phyloP scores from a whole-genome alignment of 768 basidiomycete genomes.

The Mycena albidolilacea region DNA sequence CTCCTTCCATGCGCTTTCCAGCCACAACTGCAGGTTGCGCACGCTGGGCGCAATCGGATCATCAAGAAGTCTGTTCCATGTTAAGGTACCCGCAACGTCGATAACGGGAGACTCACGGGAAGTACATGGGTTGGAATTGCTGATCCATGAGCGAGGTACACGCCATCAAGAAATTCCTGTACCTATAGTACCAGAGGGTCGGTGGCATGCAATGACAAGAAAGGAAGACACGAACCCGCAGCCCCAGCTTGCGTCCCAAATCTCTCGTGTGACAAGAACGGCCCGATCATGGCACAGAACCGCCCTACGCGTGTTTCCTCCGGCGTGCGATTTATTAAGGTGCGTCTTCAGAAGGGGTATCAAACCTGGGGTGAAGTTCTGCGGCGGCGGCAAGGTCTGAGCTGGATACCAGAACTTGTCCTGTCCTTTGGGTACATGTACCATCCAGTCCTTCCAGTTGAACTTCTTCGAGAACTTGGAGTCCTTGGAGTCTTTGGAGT shows the following conservation, averaged over 20 bases:
- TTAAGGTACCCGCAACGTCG: neutral
- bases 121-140: conserved; percentile 71
- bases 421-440: conserved; percentile 42
- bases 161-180: conserved; percentile 87
- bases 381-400: conserved; percentile 56
- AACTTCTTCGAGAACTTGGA: conserved; percentile 15
- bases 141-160: conserved; percentile 83
- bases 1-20: conserved; percentile 85
- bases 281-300: conserved; percentile 74
- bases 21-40: conserved; percentile 80
- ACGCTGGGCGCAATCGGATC: conserved; percentile 75
- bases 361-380: conserved; percentile 77
- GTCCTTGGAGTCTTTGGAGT: neutral
- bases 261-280: conserved; percentile 71
- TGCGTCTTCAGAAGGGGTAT: conserved; percentile 74
- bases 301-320: conserved; percentile 67
- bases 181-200: conserved; percentile 57
- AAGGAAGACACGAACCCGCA: conserved; percentile 67
- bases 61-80: conserved; percentile 59
- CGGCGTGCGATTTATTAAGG: conserved; percentile 65
- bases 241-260: conserved; percentile 80
- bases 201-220: neutral
- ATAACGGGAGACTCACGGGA: conserved; percentile 45
- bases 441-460: conserved; percentile 16
- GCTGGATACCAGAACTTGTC: conserved; percentile 80